Evolutionary conservation across 2,329 filamentous ascomycete species (phyloP), one percentile per base, ranked within the genome.

Genomic region (Fusarium sacchari): DNA sequence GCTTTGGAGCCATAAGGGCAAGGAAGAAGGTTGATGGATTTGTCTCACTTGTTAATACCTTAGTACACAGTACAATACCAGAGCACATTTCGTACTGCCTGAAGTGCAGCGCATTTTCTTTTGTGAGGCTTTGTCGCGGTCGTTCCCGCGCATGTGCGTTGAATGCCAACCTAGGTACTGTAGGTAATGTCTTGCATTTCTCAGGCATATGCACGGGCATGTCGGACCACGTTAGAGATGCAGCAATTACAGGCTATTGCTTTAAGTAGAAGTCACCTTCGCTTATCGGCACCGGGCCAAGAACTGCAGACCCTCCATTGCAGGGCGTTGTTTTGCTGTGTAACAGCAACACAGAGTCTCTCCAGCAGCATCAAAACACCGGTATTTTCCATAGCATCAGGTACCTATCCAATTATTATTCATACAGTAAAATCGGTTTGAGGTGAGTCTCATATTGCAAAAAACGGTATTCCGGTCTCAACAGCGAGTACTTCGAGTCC

Each of bases 201-300:
- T 26, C 15, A 26, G n/a, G 44, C 24, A 34, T n/a, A 58, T 47
- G 39, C n/a, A 44, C 26, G 36, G 22, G 22, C 50, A 42, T 32
- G 46, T 42, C 42, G 49, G 34, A 32, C 39, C 63, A 57, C 50
- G 34, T 49, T 49, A 69, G 37, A 50, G 24, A 64, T 60, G 55
- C 59, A 64, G 42, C 12, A 60, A 72, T 55, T 39, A 37, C 39
- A 52, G 26, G 40, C 40, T 37, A 46, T 55, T 37, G 34, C 63
- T 58, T 44, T 42, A 50, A 62, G 40, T 49, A 36, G 30, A 28
- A 55, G 43, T 47, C 42, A 28, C 49, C 57, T 62, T 77, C 75
- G 75, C 75, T 77, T 77, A 77, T 77, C 75, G 75, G 73, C 75
- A 77, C 65, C 9, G 46, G 58, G 67, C 73, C 75, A 75, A 77